Evolutionary conservation across 352 stramenopile species (phyloP).

Genomic region (Phytophthora multivora): DNA sequence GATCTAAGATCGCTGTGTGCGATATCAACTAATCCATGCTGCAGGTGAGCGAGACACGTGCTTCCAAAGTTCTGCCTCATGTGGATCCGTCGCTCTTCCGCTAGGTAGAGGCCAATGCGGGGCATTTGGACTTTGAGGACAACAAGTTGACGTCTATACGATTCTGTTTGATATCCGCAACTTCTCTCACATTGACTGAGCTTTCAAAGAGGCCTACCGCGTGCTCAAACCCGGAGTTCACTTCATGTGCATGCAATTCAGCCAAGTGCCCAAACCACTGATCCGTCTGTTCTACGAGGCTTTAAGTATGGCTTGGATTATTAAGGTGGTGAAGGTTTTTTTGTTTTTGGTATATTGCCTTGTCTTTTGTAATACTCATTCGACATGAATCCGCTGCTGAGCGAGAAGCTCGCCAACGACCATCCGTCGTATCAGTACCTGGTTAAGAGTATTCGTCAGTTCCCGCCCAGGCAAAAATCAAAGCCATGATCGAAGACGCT

Average conservation of each 20-base stretch:
- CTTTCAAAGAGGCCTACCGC: slow-evolving; percentile 94
- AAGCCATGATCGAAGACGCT: slow-evolving; percentile 93
- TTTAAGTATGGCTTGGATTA: slow-evolving; percentile 38
- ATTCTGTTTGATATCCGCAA: slow-evolving; percentile 99
- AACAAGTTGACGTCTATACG: slow-evolving; percentile 98
- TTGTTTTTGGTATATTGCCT: not conserved
- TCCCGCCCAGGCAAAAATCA: slow-evolving; percentile 97
- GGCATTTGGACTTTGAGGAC: slow-evolving; percentile 94
- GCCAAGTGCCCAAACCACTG: slow-evolving; percentile 92
- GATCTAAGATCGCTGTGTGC: slow-evolving; percentile 94
- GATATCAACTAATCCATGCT: slow-evolving; percentile 99
- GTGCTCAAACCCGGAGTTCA: slow-evolving; percentile 96
- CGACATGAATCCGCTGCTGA: slow-evolving; percentile 96
- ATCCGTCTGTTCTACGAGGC: slow-evolving; percentile 95
- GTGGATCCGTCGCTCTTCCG: slow-evolving; percentile 64
- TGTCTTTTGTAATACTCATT: slow-evolving; percentile 93
- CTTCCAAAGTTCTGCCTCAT: slow-evolving; percentile 69
- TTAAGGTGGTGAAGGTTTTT: not conserved
- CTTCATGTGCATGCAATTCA: slow-evolving; percentile 99
- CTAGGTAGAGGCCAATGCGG: slow-evolving; percentile 96
- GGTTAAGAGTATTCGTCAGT: slow-evolving; percentile 99
- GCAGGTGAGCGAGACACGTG: slow-evolving; percentile 92
- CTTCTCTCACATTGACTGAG: slow-evolving; percentile 96
- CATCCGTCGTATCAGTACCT: slow-evolving; percentile 98
- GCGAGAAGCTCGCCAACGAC: slow-evolving; percentile 96